These are phyloP conservation scores for Nothophaeocryptopus gaeumannii DNA, from an alignment of 2,329 filamentous ascomycete genomes.

Conservation along the genomic window DNA sequence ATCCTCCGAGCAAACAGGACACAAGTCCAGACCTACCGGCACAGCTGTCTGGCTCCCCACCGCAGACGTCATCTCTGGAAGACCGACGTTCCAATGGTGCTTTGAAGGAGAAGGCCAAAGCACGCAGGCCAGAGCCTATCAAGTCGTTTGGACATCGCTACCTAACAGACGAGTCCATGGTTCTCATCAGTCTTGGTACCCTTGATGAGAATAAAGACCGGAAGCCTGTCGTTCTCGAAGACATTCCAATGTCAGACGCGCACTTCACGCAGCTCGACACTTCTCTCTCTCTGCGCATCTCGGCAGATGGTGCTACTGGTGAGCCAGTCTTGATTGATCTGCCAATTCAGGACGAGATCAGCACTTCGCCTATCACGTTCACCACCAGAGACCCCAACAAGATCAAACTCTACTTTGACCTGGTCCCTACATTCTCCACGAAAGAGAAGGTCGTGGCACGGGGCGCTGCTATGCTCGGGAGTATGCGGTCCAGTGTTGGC, in stretches of 20 bases:
- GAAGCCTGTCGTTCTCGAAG: constrained; percentile 80
- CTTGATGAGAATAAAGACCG: constrained; percentile 84
- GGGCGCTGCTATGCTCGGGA: constrained; percentile 82
- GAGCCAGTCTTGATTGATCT: constrained; percentile 88
- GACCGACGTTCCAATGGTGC: constrained; percentile 42
- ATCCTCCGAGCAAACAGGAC: constrained; percentile 36
- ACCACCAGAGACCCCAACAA: constrained; percentile 72
- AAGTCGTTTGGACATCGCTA: constrained; percentile 97
- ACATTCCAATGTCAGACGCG: constrained; percentile 80
- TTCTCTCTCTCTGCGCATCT: constrained; percentile 85
- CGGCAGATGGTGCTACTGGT: constrained; percentile 77
- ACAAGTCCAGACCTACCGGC: constrained; percentile 30
- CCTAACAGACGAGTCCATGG: constrained; percentile 80
- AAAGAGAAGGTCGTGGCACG: constrained; percentile 82
- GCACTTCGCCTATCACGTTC: constrained; percentile 90
- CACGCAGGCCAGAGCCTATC: constrained; percentile 65
- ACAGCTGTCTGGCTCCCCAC: constrained; percentile 26
- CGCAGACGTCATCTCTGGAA: constrained; percentile 53
- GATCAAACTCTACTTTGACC: constrained; percentile 89
- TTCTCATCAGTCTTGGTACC: constrained; percentile 87
- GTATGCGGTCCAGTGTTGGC: constrained; percentile 77
- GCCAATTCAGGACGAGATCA: constrained; percentile 88
- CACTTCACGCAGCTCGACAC: constrained; percentile 94
- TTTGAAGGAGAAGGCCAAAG: constrained; percentile 37
- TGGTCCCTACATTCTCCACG: constrained; percentile 86